Evolutionary conservation across 805 yeast genomes (phyloP).

Genomic region (Wickerhamomyces silvicola): DNA sequence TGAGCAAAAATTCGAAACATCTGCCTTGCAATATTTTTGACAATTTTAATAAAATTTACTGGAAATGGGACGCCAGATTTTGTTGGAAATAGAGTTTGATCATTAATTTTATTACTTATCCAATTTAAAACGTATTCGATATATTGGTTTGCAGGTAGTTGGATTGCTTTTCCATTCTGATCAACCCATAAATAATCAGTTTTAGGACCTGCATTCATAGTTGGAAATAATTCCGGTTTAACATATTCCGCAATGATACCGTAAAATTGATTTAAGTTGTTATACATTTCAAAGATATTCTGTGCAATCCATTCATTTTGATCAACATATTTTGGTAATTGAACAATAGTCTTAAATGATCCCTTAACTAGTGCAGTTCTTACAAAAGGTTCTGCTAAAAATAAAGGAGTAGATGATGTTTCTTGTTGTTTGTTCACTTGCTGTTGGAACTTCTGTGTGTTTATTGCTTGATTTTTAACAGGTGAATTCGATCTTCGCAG

Average conservation of each 20-base stretch:
- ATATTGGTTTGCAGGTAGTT: conserved; percentile 88
- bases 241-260: conserved; percentile 89
- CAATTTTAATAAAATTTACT: conserved; percentile 70
- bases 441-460: conserved; percentile 20
- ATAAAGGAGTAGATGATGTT: conserved; percentile 35
- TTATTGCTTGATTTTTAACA: conserved; percentile 18
- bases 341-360: conserved; percentile 91
- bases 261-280: conserved; percentile 79
- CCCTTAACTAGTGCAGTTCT: conserved; percentile 95
- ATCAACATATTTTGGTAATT: conserved; percentile 91
- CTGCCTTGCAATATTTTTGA: conserved; percentile 82
- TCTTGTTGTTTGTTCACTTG: conserved; percentile 20
- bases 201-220: conserved; percentile 94
- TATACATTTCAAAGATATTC: conserved; percentile 83
- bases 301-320: conserved; percentile 94
- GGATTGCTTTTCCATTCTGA: conserved; percentile 68
- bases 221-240: conserved; percentile 82
- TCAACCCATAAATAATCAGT: conserved; percentile 91
- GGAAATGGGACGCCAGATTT: conserved; percentile 86
- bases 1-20: conserved; percentile 96
- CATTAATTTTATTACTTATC: conserved; percentile 83
- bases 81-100: conserved; percentile 88
- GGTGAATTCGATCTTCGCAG: conserved; percentile 42
- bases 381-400: conserved; percentile 87
- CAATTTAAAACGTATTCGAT: conserved; percentile 88